Conservation (phyloP, 1,284 basidiomycete genomes). For the Malassezia psittaci region DNA sequence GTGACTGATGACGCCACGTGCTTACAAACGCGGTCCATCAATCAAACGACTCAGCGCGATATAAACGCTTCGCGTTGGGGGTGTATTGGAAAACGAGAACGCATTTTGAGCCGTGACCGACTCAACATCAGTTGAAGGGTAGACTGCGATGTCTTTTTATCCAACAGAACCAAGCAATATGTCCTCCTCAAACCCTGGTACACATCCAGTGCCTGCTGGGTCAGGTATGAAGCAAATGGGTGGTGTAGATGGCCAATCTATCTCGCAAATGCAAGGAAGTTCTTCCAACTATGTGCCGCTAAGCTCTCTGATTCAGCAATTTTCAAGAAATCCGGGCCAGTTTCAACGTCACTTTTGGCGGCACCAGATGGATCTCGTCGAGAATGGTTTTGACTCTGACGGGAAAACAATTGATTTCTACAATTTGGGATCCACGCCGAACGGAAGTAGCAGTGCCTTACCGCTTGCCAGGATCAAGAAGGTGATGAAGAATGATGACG, state of each 20-base stretch:
- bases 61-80: no score
- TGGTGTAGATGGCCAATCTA: not conserved
- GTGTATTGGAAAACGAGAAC: no score
- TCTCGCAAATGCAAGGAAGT: not conserved
- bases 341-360: conserved; percentile 38
- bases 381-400: conserved; percentile 32
- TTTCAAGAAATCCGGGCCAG: conserved; percentile 16
- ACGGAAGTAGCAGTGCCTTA: conserved; percentile 34
- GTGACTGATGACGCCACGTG: no score
- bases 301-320: conserved; percentile 15
- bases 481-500: conserved; percentile 46
- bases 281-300: conserved; percentile 1
- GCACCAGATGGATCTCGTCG: conserved; percentile 40
- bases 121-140: no score
- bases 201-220: not conserved
- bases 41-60: no score
- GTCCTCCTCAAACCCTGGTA: not conserved
- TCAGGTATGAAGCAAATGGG: not conserved
- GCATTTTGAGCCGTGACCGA: no score
- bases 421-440: conserved; percentile 13
- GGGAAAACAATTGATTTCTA: conserved; percentile 37
- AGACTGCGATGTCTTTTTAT: conserved; percentile 12
- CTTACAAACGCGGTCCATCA: no score
- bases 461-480: conserved; percentile 47
- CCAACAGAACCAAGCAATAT: conserved; percentile 1